phyloP scores from a whole-genome alignment of 192 early-diverging fungal species.

The Umbelopsis isabellina region DNA sequence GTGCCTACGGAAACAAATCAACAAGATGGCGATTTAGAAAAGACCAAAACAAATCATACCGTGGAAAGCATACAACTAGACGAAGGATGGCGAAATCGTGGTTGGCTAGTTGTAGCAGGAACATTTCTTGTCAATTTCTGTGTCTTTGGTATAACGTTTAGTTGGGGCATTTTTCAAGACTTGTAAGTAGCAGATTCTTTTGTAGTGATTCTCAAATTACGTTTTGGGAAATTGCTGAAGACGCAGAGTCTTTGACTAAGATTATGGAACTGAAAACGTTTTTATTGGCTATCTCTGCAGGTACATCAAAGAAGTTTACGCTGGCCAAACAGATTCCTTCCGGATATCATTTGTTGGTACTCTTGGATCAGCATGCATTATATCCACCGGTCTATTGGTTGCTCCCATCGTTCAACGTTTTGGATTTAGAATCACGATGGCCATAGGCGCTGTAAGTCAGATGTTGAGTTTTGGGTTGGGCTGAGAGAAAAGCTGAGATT shows the following conservation, averaged over 20 bases:
- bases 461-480: background rate
- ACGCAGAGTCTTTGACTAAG: background rate
- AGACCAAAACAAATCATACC: background rate
- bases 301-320: constrained; percentile 33
- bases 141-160: constrained; percentile 34
- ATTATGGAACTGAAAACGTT: background rate
- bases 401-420: constrained; percentile 35
- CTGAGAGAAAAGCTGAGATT: background rate
- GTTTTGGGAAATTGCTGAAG: background rate
- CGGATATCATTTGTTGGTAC: constrained; percentile 42
- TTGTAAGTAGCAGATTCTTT: constrained; percentile 23
- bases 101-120: constrained; percentile 39
- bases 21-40: background rate
- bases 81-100: constrained; percentile 18
- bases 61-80: background rate
- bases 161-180: constrained; percentile 35
- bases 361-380: constrained; percentile 26
- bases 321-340: constrained; percentile 29
- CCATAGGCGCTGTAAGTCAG: constrained; percentile 26
- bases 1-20: background rate
- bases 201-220: background rate
- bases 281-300: background rate
- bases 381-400: constrained; percentile 32
- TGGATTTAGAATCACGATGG: constrained; percentile 38
- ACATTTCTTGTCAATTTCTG: constrained; percentile 41